phyloP scores from a whole-genome alignment of 768 basidiomycete species.

The Russula griseocarnosa region DNA sequence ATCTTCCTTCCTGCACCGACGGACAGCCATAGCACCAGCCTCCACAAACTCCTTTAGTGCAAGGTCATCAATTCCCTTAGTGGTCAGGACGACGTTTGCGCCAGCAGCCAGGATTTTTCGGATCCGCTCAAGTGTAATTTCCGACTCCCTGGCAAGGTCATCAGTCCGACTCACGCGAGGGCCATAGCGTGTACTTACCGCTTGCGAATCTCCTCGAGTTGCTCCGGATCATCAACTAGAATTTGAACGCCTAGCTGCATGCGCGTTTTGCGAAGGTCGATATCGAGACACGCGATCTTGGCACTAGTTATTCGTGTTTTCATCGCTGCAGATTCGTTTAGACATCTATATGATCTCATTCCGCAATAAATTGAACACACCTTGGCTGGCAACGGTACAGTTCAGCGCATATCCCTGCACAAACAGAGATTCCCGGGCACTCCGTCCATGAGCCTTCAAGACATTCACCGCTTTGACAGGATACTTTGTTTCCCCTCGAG shows the following conservation, averaged over 20 bases:
- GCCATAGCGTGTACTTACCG: conserved; percentile 47
- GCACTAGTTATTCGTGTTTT: conserved; percentile 90
- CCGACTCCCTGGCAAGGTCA: conserved; percentile 66
- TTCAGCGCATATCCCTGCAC: conserved; percentile 97
- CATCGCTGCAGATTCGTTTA: conserved; percentile 63
- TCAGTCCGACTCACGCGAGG: conserved; percentile 13
- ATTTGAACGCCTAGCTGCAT: conserved; percentile 99
- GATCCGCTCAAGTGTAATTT: conserved; percentile 93
- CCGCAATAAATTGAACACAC: conserved; percentile 42
- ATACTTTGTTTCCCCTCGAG: conserved; percentile 94
- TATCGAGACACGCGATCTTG: conserved; percentile 98
- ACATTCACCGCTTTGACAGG: conserved; percentile 99
- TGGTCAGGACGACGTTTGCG: conserved; percentile 95
- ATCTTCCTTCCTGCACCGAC: conserved; percentile 97
- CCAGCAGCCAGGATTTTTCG: conserved; percentile 94
- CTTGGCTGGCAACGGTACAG: conserved; percentile 98
- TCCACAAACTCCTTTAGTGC: conserved; percentile 99
- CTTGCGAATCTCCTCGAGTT: conserved; percentile 93
- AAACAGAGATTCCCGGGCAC: conserved; percentile 90
- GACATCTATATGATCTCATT: neutral
- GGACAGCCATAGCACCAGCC: conserved; percentile 97
- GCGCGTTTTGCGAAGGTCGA: conserved; percentile 91
- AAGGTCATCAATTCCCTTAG: conserved; percentile 97
- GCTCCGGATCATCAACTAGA: conserved; percentile 92
- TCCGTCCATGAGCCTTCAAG: conserved; percentile 94